Evolutionary conservation across 768 basidiomycete genomes (phyloP).

Genomic region (Lactarius akahatsu): DNA sequence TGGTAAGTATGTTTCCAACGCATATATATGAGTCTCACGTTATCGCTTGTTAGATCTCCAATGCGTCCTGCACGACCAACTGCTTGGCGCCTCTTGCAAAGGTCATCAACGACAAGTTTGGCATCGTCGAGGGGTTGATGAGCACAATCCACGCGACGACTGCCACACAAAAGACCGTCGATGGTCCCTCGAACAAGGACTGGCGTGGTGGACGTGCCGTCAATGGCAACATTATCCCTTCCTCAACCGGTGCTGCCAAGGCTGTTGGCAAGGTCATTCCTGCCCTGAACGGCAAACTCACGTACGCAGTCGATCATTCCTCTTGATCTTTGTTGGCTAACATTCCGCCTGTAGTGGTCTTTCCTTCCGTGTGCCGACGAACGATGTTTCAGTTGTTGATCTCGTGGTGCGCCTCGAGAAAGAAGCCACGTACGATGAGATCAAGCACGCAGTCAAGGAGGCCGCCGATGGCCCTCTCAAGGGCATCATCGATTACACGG

Average conservation of each 20-base stretch:
- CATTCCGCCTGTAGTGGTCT: constrained; percentile 59
- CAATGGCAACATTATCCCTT: constrained; percentile 98
- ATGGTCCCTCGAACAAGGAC: constrained; percentile 93
- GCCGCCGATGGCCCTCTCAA: constrained; percentile 70
- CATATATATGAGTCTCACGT: constrained; percentile 6
- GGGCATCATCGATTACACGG: constrained; percentile 87
- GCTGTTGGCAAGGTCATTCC: constrained; percentile 99
- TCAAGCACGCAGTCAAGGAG: constrained; percentile 81
- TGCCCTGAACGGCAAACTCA: constrained; percentile 93
- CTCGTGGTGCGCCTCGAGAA: constrained; percentile 92
- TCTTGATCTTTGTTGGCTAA: constrained; percentile 11
- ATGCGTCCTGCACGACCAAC: constrained; percentile 99
- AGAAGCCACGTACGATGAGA: constrained; percentile 79
- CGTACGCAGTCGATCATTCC: constrained; percentile 50
- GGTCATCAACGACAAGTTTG: constrained; percentile 95
- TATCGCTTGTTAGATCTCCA: constrained; percentile 67
- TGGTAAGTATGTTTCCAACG: constrained; percentile 50
- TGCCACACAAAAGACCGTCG: constrained; percentile 93
- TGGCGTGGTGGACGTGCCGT: constrained; percentile 97
- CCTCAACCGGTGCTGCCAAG: constrained; percentile 98
- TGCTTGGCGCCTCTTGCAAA: constrained; percentile 99
- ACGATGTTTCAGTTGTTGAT: constrained; percentile 98
- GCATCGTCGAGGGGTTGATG: constrained; percentile 97
- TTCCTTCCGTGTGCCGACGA: constrained; percentile 94
- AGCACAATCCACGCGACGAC: constrained; percentile 97